A percentile compares a stretch with the other conserved stretches of the same genome.
phyloP scores from a whole-genome alignment of 73 alveolate species.

The Paramecium biaurelia region DNA sequence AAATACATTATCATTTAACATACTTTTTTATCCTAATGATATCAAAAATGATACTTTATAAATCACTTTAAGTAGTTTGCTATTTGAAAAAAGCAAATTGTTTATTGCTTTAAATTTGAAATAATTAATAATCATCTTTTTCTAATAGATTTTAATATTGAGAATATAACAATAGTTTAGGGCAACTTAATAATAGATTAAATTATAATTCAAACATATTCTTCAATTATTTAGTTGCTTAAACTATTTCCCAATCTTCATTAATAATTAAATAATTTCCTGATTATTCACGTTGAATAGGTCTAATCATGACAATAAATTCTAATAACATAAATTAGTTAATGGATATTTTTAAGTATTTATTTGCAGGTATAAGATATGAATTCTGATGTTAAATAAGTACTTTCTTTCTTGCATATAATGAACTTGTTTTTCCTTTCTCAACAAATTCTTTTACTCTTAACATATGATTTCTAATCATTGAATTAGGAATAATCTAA shows the following conservation, averaged over 20 bases:
- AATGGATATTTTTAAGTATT: not conserved
- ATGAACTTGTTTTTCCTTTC: not conserved
- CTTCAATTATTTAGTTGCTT: not conserved
- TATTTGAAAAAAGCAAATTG: not conserved
- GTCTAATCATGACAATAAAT: not conserved
- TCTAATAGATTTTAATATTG: not conserved
- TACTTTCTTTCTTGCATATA: not conserved
- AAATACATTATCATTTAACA: not conserved
- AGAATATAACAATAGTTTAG: not conserved
- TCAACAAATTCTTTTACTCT: constrained; percentile 16
- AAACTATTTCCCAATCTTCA: constrained; percentile 10
- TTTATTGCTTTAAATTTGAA: not conserved
- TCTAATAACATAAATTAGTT: not conserved
- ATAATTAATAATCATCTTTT: not conserved
- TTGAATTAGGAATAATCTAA: not conserved
- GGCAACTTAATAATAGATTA: not conserved
- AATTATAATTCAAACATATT: not conserved
- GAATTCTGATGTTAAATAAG: not conserved
- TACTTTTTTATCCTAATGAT: not conserved
- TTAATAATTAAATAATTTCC: not conserved
- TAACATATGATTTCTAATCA: not conserved
- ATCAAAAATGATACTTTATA: not conserved
- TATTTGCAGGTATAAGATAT: not conserved
- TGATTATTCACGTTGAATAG: not conserved
- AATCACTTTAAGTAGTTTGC: not conserved